Evolutionary conservation across 768 basidiomycete species (phyloP).

Genomic region (Rhodotorula kratochvilovae): DNA sequence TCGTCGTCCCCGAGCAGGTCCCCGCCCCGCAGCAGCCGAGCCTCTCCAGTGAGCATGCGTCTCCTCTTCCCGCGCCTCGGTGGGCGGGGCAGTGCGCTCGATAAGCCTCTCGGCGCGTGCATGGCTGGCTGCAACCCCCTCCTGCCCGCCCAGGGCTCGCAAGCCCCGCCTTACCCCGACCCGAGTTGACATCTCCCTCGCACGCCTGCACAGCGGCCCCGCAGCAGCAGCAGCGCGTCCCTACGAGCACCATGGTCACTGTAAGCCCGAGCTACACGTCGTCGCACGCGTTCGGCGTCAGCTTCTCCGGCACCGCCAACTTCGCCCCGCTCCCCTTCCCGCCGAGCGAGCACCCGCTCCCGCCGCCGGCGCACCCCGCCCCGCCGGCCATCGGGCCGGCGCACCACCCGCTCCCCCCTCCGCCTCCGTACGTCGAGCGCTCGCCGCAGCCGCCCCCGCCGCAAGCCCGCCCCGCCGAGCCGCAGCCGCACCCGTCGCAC

Average conservation of each 20-base stretch:
- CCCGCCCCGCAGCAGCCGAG: not conserved
- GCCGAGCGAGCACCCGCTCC: slow-evolving; percentile 4
- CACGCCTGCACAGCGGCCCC: not conserved
- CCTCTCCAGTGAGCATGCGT: not conserved
- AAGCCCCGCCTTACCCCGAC: not conserved
- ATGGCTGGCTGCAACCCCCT: not conserved
- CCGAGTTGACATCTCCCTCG: not conserved
- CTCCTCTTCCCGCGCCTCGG: not conserved
- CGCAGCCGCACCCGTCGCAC: not conserved
- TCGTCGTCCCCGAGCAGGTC: not conserved
- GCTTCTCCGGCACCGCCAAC: not conserved
- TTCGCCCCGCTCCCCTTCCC: slow-evolving; percentile 5
- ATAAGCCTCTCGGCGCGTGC: too few relatives aligned
- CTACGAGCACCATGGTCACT: not conserved
- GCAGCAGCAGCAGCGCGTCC: too few relatives aligned
- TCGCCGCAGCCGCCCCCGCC: not conserved
- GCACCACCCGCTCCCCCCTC: not conserved
- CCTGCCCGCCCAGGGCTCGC: too few relatives aligned
- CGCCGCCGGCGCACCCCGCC: not conserved
- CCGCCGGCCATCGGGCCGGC: not conserved
- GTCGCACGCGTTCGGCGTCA: not conserved
- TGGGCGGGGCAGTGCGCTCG: not conserved
- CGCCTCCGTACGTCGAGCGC: not conserved
- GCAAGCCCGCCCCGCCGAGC: not conserved
- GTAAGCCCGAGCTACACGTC: not conserved